phyloP scores from a whole-genome alignment of 2,329 filamentous ascomycete species.

The Drechmeria coniospora region DNA sequence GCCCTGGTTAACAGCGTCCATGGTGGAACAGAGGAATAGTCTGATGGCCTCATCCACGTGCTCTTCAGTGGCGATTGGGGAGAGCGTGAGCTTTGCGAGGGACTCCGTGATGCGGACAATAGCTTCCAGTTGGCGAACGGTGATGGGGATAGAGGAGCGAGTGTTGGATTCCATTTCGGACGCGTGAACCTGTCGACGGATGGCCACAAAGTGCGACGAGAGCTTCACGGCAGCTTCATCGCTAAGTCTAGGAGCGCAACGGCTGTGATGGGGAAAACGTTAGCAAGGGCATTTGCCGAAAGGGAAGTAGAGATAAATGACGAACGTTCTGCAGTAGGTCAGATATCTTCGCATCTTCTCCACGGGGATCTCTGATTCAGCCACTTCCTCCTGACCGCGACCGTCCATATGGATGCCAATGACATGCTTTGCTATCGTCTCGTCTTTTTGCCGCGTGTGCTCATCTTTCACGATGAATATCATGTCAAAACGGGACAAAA shows the following conservation, averaged over 20 bases:
- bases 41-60: conserved; percentile 97
- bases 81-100: conserved; percentile 78
- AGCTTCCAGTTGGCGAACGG: conserved; percentile 89
- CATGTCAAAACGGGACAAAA: conserved; percentile 97
- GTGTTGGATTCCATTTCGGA: conserved; percentile 81
- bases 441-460: conserved; percentile 77
- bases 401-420: conserved; percentile 96
- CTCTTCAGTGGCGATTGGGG: conserved; percentile 70
- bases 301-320: too few relatives aligned
- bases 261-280: conserved; percentile 31
- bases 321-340: conserved; percentile 88
- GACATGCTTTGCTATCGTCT: conserved; percentile 89
- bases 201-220: conserved; percentile 92
- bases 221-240: conserved; percentile 88
- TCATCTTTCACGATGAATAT: conserved; percentile 98
- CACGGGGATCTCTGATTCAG: conserved; percentile 77
- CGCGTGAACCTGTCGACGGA: conserved; percentile 83
- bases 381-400: conserved; percentile 63
- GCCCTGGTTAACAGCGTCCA: conserved; percentile 93
- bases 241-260: conserved; percentile 82
- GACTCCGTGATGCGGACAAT: conserved; percentile 96
- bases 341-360: conserved; percentile 98
- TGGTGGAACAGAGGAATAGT: conserved; percentile 88
- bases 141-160: conserved; percentile 90
- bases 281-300: too few relatives aligned